Percentiles rank a stretch among this genome's conserved stretches.
phyloP scores from a whole-genome alignment of 495 filamentous ascomycete species.

The Aspergillus cavernicola region DNA sequence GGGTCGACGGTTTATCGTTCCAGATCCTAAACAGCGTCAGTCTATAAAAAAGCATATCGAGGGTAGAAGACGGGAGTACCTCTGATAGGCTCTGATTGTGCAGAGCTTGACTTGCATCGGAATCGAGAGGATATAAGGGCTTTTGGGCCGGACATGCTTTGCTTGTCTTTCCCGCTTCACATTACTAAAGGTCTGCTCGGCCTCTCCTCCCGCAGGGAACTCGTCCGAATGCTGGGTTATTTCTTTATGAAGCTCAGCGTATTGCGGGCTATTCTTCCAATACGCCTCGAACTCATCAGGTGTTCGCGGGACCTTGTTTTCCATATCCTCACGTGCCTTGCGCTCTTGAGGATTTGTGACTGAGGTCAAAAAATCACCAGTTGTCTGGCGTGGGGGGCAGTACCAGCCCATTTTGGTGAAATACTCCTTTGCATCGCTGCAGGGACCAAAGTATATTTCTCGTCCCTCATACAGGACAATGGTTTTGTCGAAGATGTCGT shows the following conservation, averaged over 20 bases:
- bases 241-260: slow-evolving; percentile 45
- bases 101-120: slow-evolving; percentile 49
- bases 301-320: slow-evolving; percentile 63
- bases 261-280: slow-evolving; percentile 54
- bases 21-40: slow-evolving; percentile 47
- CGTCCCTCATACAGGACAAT: slow-evolving; percentile 60
- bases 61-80: slow-evolving; percentile 17
- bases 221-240: slow-evolving; percentile 45
- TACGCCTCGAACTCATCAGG: slow-evolving; percentile 64
- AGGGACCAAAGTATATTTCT: slow-evolving; percentile 65
- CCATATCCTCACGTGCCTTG: slow-evolving; percentile 55
- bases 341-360: slow-evolving; percentile 66
- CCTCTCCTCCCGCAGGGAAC: slow-evolving; percentile 32
- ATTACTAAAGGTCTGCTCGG: slow-evolving; percentile 29
- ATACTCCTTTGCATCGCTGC: slow-evolving; percentile 54
- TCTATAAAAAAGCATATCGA: slow-evolving; percentile 9
- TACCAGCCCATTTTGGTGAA: slow-evolving; percentile 60
- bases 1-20: slow-evolving; percentile 71
- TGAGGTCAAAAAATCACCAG: slow-evolving; percentile 70
- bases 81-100: slow-evolving; percentile 49
- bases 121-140: slow-evolving; percentile 44
- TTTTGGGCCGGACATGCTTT: slow-evolving; percentile 40
- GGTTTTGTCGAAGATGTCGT: slow-evolving; percentile 61
- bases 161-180: slow-evolving; percentile 36
- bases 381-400: slow-evolving; percentile 57